phyloP scores from a whole-genome alignment of 1,139 yeast species.

The Sugiyamaella neomexicana region DNA sequence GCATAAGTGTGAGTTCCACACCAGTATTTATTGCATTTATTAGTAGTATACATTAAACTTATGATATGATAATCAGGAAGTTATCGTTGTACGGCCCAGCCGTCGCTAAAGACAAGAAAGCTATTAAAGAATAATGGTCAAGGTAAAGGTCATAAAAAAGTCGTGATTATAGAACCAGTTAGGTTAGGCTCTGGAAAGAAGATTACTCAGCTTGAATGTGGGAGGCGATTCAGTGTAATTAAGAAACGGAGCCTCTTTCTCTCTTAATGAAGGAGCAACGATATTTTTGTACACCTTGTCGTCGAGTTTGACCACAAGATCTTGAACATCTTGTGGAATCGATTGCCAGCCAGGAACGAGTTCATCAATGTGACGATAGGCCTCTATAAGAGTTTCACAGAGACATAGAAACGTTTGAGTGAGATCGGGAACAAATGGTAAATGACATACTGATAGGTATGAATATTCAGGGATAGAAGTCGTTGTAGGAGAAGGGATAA shows the following conservation, averaged over 20 bases:
- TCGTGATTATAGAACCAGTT: not conserved
- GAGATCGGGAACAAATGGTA: slow-evolving; percentile 37
- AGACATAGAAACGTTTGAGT: slow-evolving; percentile 35
- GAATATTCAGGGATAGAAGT: slow-evolving; percentile 25
- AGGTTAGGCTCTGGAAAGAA: slow-evolving; percentile 15
- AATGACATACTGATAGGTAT: slow-evolving; percentile 30
- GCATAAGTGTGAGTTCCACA: not conserved
- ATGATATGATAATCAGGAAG: not conserved
- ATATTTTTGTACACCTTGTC: slow-evolving; percentile 31
- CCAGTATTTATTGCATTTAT: slow-evolving; percentile 14
- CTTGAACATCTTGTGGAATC: slow-evolving; percentile 27
- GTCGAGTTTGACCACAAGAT: slow-evolving; percentile 32
- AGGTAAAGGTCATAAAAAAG: not conserved
- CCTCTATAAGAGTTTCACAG: slow-evolving; percentile 34
- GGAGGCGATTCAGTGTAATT: slow-evolving; percentile 9
- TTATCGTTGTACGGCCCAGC: not conserved
- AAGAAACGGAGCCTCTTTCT: slow-evolving; percentile 26
- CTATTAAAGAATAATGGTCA: not conserved
- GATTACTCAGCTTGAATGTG: slow-evolving; percentile 12
- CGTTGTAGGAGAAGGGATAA: slow-evolving; percentile 14
- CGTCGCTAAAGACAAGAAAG: not conserved
- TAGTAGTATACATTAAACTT: not conserved
- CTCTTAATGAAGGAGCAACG: slow-evolving; percentile 35
- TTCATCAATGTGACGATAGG: slow-evolving; percentile 29
- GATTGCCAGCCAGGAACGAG: slow-evolving; percentile 21